Percentiles rank a stretch among this genome's conserved stretches.
Evolutionary conservation across 495 filamentous ascomycete species (phyloP).

Genomic region (Talaromyces borbonicus): DNA sequence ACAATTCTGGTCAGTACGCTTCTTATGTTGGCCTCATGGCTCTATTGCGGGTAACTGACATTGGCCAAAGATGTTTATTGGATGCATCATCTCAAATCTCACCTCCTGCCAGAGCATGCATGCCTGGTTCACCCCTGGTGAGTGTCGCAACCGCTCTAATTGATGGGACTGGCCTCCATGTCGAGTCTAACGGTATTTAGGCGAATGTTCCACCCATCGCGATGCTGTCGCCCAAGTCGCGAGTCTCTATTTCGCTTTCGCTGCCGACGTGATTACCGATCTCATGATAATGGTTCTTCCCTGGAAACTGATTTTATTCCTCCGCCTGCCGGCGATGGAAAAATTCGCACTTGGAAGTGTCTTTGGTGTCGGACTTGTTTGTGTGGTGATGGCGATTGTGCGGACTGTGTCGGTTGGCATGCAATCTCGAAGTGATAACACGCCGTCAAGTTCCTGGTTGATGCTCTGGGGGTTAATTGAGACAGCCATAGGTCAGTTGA

Average conservation of each 20-base stretch:
- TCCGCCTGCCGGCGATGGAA: conserved; percentile 32
- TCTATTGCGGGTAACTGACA: background rate
- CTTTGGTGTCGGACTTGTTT: conserved; percentile 41
- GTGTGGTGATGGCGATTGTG: conserved; percentile 41
- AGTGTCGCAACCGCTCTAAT: conserved; percentile 1
- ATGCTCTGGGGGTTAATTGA: conserved; percentile 21
- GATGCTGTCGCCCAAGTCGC: conserved; percentile 25
- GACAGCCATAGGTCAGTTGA: conserved; percentile 14
- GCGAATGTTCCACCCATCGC: conserved; percentile 20
- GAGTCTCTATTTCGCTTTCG: conserved; percentile 33
- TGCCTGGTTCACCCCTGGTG: conserved; percentile 29
- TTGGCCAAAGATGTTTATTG: conserved; percentile 20
- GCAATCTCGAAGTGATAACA: conserved; percentile 3
- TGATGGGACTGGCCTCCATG: background rate
- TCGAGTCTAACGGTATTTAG: conserved; percentile 5
- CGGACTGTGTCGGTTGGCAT: conserved; percentile 28
- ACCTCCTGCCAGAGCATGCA: conserved; percentile 24
- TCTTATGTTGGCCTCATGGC: background rate
- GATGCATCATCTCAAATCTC: conserved; percentile 27
- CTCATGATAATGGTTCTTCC: conserved; percentile 43
- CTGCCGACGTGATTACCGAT: conserved; percentile 35
- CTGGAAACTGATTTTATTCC: conserved; percentile 37
- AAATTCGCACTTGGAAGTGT: conserved; percentile 38
- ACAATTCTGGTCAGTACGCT: conserved; percentile 24
- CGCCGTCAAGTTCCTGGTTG: conserved; percentile 16